A percentile compares a stretch with the other conserved stretches of the same genome.
Conservation (phyloP, 495 filamentous ascomycete genomes). For the Penicillium riverlandense region DNA sequence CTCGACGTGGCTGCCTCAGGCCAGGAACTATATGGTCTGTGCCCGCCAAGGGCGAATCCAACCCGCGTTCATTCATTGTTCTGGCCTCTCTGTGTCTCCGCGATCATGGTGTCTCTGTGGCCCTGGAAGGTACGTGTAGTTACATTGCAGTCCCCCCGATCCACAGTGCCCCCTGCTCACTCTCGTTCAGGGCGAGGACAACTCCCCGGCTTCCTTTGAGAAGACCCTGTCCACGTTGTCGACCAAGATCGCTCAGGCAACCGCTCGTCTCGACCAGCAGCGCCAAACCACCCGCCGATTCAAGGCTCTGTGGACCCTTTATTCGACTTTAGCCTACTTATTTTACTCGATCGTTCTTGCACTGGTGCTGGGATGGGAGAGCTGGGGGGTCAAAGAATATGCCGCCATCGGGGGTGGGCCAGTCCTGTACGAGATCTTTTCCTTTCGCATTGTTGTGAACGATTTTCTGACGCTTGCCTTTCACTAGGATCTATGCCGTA, state of each 20-base stretch:
- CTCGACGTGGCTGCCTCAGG: too few species aligned
- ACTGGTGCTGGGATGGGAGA: slow-evolving; percentile 78
- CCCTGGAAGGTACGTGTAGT: slow-evolving; percentile 56
- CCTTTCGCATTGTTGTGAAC: background rate
- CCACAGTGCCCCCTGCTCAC: background rate
- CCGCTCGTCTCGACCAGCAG: slow-evolving; percentile 60
- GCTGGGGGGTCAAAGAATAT: slow-evolving; percentile 68
- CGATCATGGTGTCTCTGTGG: slow-evolving; percentile 80
- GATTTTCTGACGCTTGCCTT: background rate
- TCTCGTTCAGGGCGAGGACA: slow-evolving; percentile 58
- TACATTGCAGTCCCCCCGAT: background rate
- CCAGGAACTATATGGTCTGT: background rate
- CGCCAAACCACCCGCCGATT: slow-evolving; percentile 67
- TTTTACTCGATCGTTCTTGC: slow-evolving; percentile 72
- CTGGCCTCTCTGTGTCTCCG: slow-evolving; percentile 11
- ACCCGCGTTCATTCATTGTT: too few species aligned
- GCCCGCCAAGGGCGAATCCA: background rate
- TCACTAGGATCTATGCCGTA: slow-evolving; percentile 57
- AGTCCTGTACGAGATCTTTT: slow-evolving; percentile 48
- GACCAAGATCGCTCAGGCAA: slow-evolving; percentile 67
- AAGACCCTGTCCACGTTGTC: slow-evolving; percentile 77
- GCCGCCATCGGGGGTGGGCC: slow-evolving; percentile 72
- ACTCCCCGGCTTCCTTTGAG: slow-evolving; percentile 87
- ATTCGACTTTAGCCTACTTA: slow-evolving; percentile 82
- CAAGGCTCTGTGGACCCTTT: slow-evolving; percentile 83